Evolutionary conservation across 345 rosid genomes (phyloP), one percentile per base, ranked within the genome.

Genomic region (Euclidium syriacum): DNA sequence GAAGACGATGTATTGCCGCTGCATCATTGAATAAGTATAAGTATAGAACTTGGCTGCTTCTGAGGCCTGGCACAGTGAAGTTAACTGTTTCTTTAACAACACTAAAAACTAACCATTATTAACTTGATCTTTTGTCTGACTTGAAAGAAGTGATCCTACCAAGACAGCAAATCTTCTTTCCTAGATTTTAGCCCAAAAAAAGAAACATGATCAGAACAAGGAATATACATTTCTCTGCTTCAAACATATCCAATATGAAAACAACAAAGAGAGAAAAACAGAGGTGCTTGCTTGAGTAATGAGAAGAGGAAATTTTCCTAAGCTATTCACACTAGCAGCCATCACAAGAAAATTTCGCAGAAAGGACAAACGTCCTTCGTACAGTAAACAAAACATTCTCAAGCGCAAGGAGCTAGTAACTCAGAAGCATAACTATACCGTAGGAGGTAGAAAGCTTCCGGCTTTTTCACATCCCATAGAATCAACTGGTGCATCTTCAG

Each of bases 1-100:
- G 80, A 56, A 92, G 96, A 71, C 95, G 88, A 62, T 90, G 85
- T 58, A 92, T 78, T 29, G 99, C 99, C 61, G 96, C 99, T 92
- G 87, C 80, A 71, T 17, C n/a, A 20, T 59, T 30, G 46, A 32
- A 60, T 53, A 59, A n/a, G n/a, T n/a, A 55, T 18, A 22, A 27
- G 60, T 38, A 49, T 25, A n/a, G n/a, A n/a, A n/a, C n/a, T n/a
- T n/a, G n/a, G n/a, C n/a, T n/a, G n/a, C n/a, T n/a, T n/a, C n/a
- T n/a, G n/a, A n/a, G n/a, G n/a, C n/a, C n/a, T n/a, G n/a, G n/a
- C n/a, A n/a, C n/a, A n/a, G n/a, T n/a, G n/a, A n/a, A n/a, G n/a
- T n/a, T 1, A 34, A 8, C 4, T 30, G 51, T 59, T 51, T 49
- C 44, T 22, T 52, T 25, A 69, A 61, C 41, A 15, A 2, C 17